Conservation (phyloP, 768 basidiomycete species). For the Serendipita sp. region DNA sequence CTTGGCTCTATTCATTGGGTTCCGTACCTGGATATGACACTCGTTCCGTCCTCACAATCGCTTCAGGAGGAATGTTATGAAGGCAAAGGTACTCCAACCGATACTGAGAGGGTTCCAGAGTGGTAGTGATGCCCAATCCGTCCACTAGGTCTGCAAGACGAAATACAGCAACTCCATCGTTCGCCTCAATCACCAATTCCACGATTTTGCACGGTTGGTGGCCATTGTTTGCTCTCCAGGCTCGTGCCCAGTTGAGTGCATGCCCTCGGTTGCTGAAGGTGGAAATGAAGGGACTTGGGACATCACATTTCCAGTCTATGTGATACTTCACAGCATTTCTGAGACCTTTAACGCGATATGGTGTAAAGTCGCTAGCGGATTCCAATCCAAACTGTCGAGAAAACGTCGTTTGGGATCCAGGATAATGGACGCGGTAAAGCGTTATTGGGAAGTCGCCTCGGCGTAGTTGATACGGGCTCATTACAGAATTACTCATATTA, state of each 20-base stretch:
- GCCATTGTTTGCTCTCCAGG: not conserved
- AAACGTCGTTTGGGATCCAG: not conserved
- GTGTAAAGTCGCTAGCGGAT: not conserved
- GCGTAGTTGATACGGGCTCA: not conserved
- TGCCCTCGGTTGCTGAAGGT: not conserved
- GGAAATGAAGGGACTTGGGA: not conserved
- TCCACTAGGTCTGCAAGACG: too few relatives aligned
- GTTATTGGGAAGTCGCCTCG: not conserved
- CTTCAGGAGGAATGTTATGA: too few relatives aligned
- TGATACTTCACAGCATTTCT: not conserved
- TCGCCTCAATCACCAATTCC: not conserved
- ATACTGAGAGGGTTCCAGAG: too few relatives aligned
- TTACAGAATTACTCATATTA: too few relatives aligned
- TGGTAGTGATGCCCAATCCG: too few relatives aligned
- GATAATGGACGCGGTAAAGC: not conserved
- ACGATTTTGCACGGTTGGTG: not conserved
- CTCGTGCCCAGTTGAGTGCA: not conserved
- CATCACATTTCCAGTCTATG: not conserved
- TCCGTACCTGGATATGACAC: too few relatives aligned
- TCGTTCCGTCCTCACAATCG: too few relatives aligned
- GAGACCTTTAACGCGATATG: not conserved
- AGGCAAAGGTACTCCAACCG: too few relatives aligned
- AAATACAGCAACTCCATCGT: not conserved
- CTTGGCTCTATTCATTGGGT: too few relatives aligned
- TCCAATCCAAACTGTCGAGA: not conserved